phyloP scores from a whole-genome alignment of 768 basidiomycete species.

The Suillus weaverae region DNA sequence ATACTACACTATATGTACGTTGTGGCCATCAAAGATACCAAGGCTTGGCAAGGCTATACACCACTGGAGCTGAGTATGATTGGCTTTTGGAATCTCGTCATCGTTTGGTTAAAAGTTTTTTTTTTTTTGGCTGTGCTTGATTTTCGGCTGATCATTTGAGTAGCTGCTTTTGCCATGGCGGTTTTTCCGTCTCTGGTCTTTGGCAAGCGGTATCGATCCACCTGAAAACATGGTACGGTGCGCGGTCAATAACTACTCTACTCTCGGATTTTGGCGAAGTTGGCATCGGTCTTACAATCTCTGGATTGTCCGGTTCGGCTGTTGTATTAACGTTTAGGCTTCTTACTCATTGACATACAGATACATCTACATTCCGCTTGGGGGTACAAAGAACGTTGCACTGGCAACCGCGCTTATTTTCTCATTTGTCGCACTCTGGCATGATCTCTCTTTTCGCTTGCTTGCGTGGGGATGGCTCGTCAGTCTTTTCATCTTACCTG shows the following conservation, averaged over 20 bases:
- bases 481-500: slow-evolving; percentile 86
- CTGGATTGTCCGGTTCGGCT: slow-evolving; percentile 80
- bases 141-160: not conserved
- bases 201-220: slow-evolving; percentile 84
- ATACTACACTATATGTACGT: slow-evolving; percentile 95
- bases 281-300: slow-evolving; percentile 98
- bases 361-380: slow-evolving; percentile 93
- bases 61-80: slow-evolving; percentile 87
- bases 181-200: slow-evolving; percentile 94
- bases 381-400: slow-evolving; percentile 59
- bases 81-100: slow-evolving; percentile 94
- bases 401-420: slow-evolving; percentile 79
- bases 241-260: slow-evolving; percentile 96
- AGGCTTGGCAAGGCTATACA: slow-evolving; percentile 77
- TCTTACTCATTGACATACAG: slow-evolving; percentile 39
- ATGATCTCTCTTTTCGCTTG: slow-evolving; percentile 85
- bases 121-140: not conserved
- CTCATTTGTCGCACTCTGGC: slow-evolving; percentile 97
- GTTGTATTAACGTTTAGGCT: not conserved
- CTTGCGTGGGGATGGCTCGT: slow-evolving; percentile 98
- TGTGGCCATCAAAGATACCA: slow-evolving; percentile 90
- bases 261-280: slow-evolving; percentile 89
- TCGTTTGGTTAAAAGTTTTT: slow-evolving; percentile 92
- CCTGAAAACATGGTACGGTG: slow-evolving; percentile 99
- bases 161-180: slow-evolving; percentile 94